A percentile compares a stretch with the other conserved stretches of the same genome.
Evolutionary conservation across 352 stramenopile genomes (phyloP).

Genomic region (Blastocystis sp.): DNA sequence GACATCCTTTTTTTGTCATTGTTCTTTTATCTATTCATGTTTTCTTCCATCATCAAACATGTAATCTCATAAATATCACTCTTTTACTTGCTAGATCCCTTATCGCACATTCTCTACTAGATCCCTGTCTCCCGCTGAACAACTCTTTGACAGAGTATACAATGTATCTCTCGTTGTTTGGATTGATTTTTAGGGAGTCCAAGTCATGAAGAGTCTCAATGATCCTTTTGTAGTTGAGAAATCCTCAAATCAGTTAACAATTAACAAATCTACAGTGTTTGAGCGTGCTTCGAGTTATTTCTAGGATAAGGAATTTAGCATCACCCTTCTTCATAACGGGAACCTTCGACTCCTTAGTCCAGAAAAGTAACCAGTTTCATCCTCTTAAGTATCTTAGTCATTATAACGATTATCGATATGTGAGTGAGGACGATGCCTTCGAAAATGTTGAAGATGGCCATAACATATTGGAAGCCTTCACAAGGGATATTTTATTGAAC

Average conservation of each 20-base stretch:
- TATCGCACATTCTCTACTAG: neutral
- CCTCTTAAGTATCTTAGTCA: neutral
- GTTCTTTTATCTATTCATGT: neutral
- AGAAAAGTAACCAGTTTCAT: neutral
- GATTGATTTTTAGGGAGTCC: neutral
- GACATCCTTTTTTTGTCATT: slow-evolving; percentile 56
- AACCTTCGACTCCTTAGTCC: neutral
- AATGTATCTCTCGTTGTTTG: neutral
- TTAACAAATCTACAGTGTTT: neutral
- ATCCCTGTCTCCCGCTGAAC: neutral
- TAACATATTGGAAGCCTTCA: slow-evolving; percentile 28
- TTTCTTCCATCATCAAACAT: neutral
- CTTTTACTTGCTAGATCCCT: neutral
- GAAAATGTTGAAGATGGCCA: slow-evolving; percentile 26
- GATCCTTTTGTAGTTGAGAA: neutral
- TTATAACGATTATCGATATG: slow-evolving; percentile 23
- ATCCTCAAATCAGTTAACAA: neutral
- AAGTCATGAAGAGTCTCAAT: slow-evolving; percentile 12
- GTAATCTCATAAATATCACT: neutral
- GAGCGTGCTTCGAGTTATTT: too few species aligned
- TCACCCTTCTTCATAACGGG: slow-evolving; percentile 14
- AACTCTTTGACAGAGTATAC: neutral
- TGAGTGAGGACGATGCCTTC: neutral
- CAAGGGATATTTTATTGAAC: neutral
- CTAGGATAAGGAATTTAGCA: slow-evolving; percentile 33